These are phyloP conservation scores for Xylaria scruposa DNA, from an alignment of 495 filamentous ascomycete genomes.

Conservation along the genomic window DNA sequence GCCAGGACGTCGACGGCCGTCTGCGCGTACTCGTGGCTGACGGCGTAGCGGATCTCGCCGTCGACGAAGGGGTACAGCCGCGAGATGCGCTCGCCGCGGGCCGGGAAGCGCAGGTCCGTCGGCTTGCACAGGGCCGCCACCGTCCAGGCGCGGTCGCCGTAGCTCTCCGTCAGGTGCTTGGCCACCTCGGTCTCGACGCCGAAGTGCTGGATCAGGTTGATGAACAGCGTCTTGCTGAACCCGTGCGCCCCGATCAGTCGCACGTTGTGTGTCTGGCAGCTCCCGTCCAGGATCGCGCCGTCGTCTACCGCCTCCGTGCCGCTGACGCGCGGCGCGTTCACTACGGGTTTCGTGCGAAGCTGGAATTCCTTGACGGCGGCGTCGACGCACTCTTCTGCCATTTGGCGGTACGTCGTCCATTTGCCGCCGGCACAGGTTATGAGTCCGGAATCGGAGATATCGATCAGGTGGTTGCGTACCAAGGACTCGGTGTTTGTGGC, in stretches of 20 bases:
- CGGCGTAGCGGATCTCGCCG: conserved; percentile 90
- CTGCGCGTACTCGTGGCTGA: conserved; percentile 92
- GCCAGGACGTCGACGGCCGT: conserved; percentile 92
- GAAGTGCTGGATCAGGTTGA: conserved; percentile 97
- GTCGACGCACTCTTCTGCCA: conserved; percentile 97
- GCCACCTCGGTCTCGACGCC: conserved; percentile 96
- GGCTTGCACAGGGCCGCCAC: conserved; percentile 85
- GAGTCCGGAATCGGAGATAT: conserved; percentile 83
- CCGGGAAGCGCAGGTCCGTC: conserved; percentile 84
- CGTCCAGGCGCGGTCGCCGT: conserved; percentile 95
- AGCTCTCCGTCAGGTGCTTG: conserved; percentile 85
- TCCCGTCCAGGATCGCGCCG: conserved; percentile 77
- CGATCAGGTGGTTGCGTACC: conserved; percentile 93
- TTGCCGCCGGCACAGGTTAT: conserved; percentile 97
- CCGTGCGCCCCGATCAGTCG: conserved; percentile 93
- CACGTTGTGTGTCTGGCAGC: conserved; percentile 90
- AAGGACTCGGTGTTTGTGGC: conserved; percentile 93
- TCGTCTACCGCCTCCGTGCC: conserved; percentile 80
- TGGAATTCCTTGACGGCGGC: conserved; percentile 80
- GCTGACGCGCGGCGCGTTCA: conserved; percentile 71
- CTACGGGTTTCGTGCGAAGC: conserved; percentile 66
- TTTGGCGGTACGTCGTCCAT: conserved; percentile 99
- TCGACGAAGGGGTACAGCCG: conserved; percentile 94
- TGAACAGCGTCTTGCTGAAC: conserved; percentile 94
- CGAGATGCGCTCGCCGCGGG: conserved; percentile 82